Base-by-base conservation (phyloP, 768 basidiomycete species). In the Suillus bovinus region DNA sequence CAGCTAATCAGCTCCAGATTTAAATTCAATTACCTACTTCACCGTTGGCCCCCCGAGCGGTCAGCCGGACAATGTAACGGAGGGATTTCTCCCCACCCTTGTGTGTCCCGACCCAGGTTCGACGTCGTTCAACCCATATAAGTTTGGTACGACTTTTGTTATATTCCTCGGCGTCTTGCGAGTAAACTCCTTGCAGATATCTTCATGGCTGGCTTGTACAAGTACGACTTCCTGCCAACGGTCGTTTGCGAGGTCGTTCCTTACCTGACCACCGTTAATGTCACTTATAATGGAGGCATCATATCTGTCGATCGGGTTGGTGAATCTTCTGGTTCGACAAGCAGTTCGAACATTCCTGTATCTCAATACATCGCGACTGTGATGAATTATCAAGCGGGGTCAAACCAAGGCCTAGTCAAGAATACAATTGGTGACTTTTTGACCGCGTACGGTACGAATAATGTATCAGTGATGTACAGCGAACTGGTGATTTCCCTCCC, bases 221-320 rank as follows among this genome's bases (percentile, higher is more conserved):
- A 59, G 47, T 70, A 69, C 31, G 5, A 11, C 36, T 70, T 69
- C 20, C 58, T 69, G 3, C 54, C 66, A 1, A 17, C 47, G 4
- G 57, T 38, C 1, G 13, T 63, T 5, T 69, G 68, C 50, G 24
- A 34, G 29, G 60, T 70, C 14, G 44, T 44, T 17, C 68, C 63
- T n/a, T 61, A 62, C 34, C 13, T 61, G 50, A 44, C 49, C 4
- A 69, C 63, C 13, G 62, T 66, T 22, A 56, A 39, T 13, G 68
- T 70, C n/a, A 61, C 1, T 6, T 70, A 70, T 39, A 29, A 50
- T 16, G 54, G 27, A 31, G 61, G 34, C 22, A 14, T 50, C 3
- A 34, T 67, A 36, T 27, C 33, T 38, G 47, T 60, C 11, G 34
- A 34, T 20, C 33, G 5, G 10, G 22, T 58, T 39, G 8, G 10